These are phyloP conservation scores for Metrosideros polymorpha DNA, from an alignment of 441 rosid species.

Conservation along the genomic window DNA sequence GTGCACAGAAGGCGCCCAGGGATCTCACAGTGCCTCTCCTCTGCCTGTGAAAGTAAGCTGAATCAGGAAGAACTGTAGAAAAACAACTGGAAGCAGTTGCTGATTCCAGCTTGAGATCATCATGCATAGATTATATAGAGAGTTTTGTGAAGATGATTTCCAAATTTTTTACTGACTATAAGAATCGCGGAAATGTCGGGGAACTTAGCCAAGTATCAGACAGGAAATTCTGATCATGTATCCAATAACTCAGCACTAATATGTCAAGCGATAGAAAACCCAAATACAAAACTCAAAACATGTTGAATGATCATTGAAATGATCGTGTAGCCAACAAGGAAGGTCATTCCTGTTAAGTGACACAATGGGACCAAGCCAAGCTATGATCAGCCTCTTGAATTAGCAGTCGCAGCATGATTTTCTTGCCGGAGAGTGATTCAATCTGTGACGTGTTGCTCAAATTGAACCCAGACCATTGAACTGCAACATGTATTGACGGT, in stretches of 20 bases:
- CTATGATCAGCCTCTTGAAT: neutral
- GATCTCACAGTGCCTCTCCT: constrained; percentile 82
- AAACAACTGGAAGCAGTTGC: neutral
- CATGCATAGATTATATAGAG: neutral
- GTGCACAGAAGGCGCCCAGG: constrained; percentile 83
- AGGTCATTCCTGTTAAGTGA: neutral
- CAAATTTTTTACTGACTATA: neutral
- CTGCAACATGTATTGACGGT: neutral
- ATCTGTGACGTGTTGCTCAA: neutral
- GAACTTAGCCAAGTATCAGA: neutral
- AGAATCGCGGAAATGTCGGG: neutral
- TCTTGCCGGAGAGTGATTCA: neutral
- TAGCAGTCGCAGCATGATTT: neutral
- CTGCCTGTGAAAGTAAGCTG: constrained; percentile 43
- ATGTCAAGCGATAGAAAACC: neutral
- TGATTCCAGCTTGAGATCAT: neutral
- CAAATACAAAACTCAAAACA: neutral
- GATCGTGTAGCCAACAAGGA: neutral
- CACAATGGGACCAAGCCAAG: neutral
- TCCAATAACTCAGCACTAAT: neutral
- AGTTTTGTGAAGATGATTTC: neutral
- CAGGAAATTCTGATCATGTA: neutral
- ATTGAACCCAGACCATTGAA: neutral
- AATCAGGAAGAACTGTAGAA: neutral
- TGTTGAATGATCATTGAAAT: neutral